phyloP scores from a whole-genome alignment of 139 green algal species.

The Microglena sp. region DNA sequence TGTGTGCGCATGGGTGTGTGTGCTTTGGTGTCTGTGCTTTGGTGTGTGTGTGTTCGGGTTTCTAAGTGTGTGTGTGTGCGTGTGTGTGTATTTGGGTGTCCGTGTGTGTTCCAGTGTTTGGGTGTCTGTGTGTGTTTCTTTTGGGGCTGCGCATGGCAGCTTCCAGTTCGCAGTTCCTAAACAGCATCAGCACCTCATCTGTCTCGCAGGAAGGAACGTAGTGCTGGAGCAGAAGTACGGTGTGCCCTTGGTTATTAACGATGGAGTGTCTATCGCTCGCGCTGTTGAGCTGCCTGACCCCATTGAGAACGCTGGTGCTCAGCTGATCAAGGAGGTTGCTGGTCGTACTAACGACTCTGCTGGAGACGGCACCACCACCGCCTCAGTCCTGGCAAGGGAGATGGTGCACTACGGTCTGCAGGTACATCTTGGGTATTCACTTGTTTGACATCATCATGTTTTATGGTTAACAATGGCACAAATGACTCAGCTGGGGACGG shows the following conservation, averaged over 20 bases:
- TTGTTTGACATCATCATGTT: too few species aligned
- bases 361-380: slow-evolving; percentile 95
- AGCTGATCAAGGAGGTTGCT: slow-evolving; percentile 96
- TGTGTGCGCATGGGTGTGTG: too few species aligned
- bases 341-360: slow-evolving; percentile 93
- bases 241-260: slow-evolving; percentile 95
- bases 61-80: too few species aligned
- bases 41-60: too few species aligned
- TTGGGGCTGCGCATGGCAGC: too few species aligned
- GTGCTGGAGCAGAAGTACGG: slow-evolving; percentile 89
- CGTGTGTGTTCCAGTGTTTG: too few species aligned
- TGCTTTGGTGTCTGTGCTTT: too few species aligned
- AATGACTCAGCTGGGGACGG: slow-evolving; percentile 95
- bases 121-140: too few species aligned
- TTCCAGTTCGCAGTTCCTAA: too few species aligned
- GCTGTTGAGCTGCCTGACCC: slow-evolving; percentile 91
- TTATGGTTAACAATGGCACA: too few species aligned
- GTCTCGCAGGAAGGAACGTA: slow-evolving; percentile 82
- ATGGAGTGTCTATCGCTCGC: slow-evolving; percentile 93
- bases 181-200: background rate
- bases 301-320: slow-evolving; percentile 92
- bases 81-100: too few species aligned
- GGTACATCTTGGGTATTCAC: slow-evolving; percentile 16
- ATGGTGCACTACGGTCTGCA: slow-evolving; percentile 89
- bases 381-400: slow-evolving; percentile 87